Evolutionary conservation across 2,329 filamentous ascomycete species (phyloP), one percentile per base, ranked within the genome.

Genomic region (Trichoderma breve): DNA sequence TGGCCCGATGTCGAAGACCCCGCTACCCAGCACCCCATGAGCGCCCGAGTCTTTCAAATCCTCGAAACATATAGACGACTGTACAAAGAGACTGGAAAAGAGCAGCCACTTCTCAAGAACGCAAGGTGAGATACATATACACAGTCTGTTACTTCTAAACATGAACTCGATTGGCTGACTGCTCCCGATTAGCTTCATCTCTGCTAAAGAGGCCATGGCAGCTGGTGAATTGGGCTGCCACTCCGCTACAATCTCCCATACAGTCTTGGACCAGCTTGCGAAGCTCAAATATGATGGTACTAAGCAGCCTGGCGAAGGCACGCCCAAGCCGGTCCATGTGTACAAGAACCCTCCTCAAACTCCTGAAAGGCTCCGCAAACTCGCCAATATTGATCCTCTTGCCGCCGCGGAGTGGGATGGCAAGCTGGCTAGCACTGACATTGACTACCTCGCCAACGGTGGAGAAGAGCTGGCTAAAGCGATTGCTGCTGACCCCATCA

Each of bases 1-100:
- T 86, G 85, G 83, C 84, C 84, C 21, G 76, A 85, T 64, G 81
- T 83, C 39, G 74, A 83, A 58, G 85, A 87, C 73, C 84, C 84
- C 3, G 85, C 84, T 0, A 77, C 79, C 11, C 76, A 85, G 71
- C 85, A 87, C 72, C 82, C 85, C 32, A 86, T 84, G 78, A 83
- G 84, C 8, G 78, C 84, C 0, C 81, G 84, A 18, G 76, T 86
- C n/a, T 72, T 85, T 24, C 84, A 86, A 73, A 87, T 87, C 57
- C 77, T 85, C 18, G 82, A 86, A 72, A 83, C 81, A 0, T 87
- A 86, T 77, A 82, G 80, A 71, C 79, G 79, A 3, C 79, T 86
- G 24, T 84, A 84, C 72, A 81, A 80, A 64, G 81, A 84, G 73
- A 86, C 84, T 0, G 84, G 84, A n/a, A 81, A 82, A 71, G 80